phyloP scores from a whole-genome alignment of 306 rosid species.

The Begonia fuchsioides region DNA sequence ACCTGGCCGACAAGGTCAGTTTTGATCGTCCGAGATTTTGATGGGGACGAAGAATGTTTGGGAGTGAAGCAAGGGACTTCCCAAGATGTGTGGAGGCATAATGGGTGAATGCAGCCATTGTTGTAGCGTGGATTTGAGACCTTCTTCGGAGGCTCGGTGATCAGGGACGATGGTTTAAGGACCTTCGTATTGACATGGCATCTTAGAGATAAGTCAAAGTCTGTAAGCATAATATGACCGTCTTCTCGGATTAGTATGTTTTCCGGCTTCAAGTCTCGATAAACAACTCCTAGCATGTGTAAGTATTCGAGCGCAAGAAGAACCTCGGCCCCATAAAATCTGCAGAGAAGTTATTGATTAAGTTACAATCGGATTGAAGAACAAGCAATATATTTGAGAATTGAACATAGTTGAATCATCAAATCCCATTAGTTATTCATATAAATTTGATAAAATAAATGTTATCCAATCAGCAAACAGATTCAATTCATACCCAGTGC shows the following conservation, averaged over 20 bases:
- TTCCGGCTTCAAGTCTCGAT: conserved; percentile 94
- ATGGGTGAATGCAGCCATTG: conserved; percentile 85
- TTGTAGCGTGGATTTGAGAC: conserved; percentile 51
- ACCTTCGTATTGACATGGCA: conserved; percentile 66
- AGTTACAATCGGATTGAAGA: background rate
- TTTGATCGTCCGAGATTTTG: conserved; percentile 69
- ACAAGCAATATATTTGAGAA: too few relatives aligned
- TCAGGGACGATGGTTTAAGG: conserved; percentile 55
- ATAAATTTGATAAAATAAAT: too few relatives aligned
- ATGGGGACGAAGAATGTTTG: conserved; percentile 39
- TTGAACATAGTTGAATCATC: too few relatives aligned
- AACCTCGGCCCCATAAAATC: conserved; percentile 91
- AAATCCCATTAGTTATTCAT: too few relatives aligned
- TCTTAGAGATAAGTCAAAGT: conserved; percentile 84
- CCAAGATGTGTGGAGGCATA: conserved; percentile 96
- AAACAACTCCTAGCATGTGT: conserved; percentile 94
- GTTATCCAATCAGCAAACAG: too few relatives aligned
- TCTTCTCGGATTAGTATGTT: conserved; percentile 91
- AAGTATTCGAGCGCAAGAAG: conserved; percentile 90
- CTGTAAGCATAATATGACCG: conserved; percentile 97
- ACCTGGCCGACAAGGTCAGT: too few relatives aligned
- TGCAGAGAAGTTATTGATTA: conserved; percentile 13
- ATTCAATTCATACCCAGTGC: too few relatives aligned
- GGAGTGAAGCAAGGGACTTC: conserved; percentile 97
- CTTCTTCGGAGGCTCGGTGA: conserved; percentile 37